Conservation (phyloP, 192 early-diverging fungal species). For the Coemansia sp. region DNA sequence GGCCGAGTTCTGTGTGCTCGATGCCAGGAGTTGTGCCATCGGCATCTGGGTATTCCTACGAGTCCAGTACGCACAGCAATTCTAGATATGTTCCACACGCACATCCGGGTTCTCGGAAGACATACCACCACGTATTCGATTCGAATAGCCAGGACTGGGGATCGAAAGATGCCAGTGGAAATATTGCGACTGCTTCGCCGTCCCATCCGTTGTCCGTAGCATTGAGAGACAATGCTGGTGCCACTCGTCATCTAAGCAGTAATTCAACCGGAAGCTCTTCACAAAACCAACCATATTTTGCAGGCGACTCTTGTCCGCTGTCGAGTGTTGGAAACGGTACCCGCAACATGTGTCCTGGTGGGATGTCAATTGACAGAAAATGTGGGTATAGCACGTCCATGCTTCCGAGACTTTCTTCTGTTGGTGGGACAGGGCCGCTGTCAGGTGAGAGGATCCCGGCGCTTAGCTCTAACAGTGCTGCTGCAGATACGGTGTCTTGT, state of each 20-base stretch:
- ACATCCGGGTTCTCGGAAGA: not conserved
- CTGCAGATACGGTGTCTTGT: slow-evolving; percentile 3
- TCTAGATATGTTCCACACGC: slow-evolving; percentile 1
- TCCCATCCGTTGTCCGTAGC: not conserved
- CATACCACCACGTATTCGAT: slow-evolving; percentile 22
- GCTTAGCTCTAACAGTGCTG: slow-evolving; percentile 2
- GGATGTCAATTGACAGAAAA: slow-evolving; percentile 24
- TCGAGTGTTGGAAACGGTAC: slow-evolving; percentile 6
- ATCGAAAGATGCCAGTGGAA: not conserved
- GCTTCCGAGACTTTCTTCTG: slow-evolving; percentile 5
- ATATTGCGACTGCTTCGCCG: not conserved
- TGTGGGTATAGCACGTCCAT: slow-evolving; percentile 3
- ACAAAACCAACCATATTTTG: slow-evolving; percentile 5
- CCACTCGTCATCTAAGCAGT: not conserved
- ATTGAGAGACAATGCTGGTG: not conserved
- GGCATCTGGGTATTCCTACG: not conserved
- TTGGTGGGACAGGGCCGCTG: not conserved
- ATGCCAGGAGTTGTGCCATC: slow-evolving; percentile 22
- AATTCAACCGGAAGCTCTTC: not conserved
- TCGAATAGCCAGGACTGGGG: slow-evolving; percentile 22
- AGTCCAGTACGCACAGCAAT: not conserved
- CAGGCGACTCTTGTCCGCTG: not conserved
- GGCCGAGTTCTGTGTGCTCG: slow-evolving; percentile 40
- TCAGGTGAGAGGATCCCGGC: not conserved
- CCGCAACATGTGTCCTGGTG: not conserved